These are phyloP conservation scores for Coelastrella sp. DNA, from an alignment of 139 green algal species.

Conservation along the genomic window DNA sequence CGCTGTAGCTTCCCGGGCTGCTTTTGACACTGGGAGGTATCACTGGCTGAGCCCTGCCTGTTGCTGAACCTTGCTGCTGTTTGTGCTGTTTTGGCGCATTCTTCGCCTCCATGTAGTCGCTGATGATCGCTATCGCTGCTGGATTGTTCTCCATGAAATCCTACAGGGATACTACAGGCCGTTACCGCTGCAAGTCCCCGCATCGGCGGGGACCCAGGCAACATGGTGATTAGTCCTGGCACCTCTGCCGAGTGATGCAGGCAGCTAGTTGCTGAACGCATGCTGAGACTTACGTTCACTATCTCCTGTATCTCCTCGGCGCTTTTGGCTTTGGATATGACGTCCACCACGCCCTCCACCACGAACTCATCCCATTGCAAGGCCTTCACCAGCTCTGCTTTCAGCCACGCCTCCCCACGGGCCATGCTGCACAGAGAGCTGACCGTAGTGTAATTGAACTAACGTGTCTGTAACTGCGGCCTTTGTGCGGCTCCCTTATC, in stretches of 20 bases:
- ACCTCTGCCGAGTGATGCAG: too few relatives aligned
- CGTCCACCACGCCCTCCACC: constrained; percentile 53
- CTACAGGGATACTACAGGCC: not conserved
- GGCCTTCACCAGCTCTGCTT: constrained; percentile 23
- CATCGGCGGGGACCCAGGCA: too few relatives aligned
- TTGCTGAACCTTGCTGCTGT: not conserved
- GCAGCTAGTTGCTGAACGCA: not conserved
- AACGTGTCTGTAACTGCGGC: too few relatives aligned
- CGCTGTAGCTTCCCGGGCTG: constrained; percentile 10
- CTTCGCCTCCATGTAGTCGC: constrained; percentile 51
- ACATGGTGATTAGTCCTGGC: too few relatives aligned
- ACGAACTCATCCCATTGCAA: constrained; percentile 56
- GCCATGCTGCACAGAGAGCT: constrained; percentile 1
- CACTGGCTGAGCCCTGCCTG: constrained; percentile 1
- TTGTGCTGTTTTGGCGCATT: not conserved
- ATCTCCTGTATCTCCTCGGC: constrained; percentile 55
- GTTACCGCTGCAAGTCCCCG: too few relatives aligned
- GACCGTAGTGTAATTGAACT: too few relatives aligned
- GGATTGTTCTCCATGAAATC: constrained; percentile 40
- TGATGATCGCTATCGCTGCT: constrained; percentile 29
- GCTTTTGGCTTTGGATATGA: constrained; percentile 37
- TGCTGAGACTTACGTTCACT: constrained; percentile 43
- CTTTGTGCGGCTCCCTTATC: too few relatives aligned
- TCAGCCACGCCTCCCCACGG: constrained; percentile 51
- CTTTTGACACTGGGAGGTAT: constrained; percentile 11